phyloP scores from a whole-genome alignment of 345 rosid genomes.

The Kernera saxatilis region DNA sequence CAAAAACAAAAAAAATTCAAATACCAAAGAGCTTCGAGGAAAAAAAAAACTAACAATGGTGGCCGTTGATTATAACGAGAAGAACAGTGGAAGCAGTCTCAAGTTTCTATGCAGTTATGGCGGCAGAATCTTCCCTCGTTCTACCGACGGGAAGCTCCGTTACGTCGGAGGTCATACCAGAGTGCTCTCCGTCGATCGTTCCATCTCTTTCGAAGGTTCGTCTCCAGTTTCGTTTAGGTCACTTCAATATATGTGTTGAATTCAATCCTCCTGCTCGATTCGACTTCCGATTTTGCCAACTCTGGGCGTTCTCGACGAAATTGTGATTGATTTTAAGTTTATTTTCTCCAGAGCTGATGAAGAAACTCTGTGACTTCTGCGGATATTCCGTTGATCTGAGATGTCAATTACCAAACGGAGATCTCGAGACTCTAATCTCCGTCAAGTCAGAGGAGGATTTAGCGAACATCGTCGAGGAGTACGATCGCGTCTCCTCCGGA shows the following conservation, averaged over 20 bases:
- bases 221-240: not conserved
- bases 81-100: conserved; percentile 30
- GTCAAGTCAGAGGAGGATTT: conserved; percentile 80
- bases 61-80: conserved; percentile 10
- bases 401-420: conserved; percentile 76
- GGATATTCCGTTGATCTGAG: conserved; percentile 41
- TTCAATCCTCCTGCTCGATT: not conserved
- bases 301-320: not conserved
- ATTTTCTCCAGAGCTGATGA: conserved; percentile 37
- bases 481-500: conserved; percentile 28
- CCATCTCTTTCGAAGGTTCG: conserved; percentile 60
- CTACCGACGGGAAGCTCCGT: conserved; percentile 66
- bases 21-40: not conserved
- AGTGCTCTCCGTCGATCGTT: conserved; percentile 66
- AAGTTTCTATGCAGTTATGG: conserved; percentile 89
- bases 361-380: conserved; percentile 35
- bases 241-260: not conserved
- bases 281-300: not conserved
- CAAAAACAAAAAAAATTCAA: not conserved
- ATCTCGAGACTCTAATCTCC: conserved; percentile 71
- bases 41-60: conserved; percentile 12
- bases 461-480: conserved; percentile 42
- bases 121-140: conserved; percentile 69
- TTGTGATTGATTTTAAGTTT: not conserved
- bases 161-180: conserved; percentile 83